phyloP scores from a whole-genome alignment of 768 basidiomycete species.

The Rhizopogon roseolus region DNA sequence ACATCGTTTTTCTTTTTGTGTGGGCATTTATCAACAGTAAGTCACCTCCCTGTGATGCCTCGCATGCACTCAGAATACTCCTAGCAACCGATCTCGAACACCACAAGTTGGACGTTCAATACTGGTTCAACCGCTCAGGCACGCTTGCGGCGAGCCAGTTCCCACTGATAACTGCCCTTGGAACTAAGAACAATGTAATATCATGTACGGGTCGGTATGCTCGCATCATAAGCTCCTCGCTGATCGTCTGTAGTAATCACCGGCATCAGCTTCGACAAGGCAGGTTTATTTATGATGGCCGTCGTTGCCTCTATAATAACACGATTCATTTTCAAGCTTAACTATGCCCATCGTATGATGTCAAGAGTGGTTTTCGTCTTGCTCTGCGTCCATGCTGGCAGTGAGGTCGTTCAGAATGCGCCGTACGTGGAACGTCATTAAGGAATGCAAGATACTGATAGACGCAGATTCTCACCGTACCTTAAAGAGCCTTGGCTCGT shows the following conservation, averaged over 20 bases:
- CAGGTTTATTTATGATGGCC: slow-evolving; percentile 23
- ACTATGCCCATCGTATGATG: slow-evolving; percentile 38
- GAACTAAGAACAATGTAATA: slow-evolving; percentile 57
- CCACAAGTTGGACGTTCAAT: slow-evolving; percentile 10
- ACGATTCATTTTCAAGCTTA: slow-evolving; percentile 17
- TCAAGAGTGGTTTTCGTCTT: slow-evolving; percentile 40
- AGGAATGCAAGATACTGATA: neutral
- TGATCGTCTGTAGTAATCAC: slow-evolving; percentile 37
- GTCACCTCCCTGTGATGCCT: slow-evolving; percentile 9
- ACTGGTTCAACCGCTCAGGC: slow-evolving; percentile 33
- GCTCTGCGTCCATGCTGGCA: slow-evolving; percentile 43
- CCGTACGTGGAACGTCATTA: neutral
- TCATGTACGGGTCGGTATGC: slow-evolving; percentile 22
- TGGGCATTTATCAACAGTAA: slow-evolving; percentile 43
- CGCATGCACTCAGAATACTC: neutral
- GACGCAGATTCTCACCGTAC: slow-evolving; percentile 3
- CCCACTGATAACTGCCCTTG: slow-evolving; percentile 52
- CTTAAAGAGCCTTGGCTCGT: slow-evolving; percentile 13
- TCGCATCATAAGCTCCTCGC: neutral
- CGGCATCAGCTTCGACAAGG: slow-evolving; percentile 44
- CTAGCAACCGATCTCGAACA: slow-evolving; percentile 19
- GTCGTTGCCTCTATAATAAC: neutral
- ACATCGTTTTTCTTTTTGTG: slow-evolving; percentile 37
- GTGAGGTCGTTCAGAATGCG: slow-evolving; percentile 26
- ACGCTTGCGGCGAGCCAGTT: slow-evolving; percentile 43